phyloP scores from a whole-genome alignment of 2,329 filamentous ascomycete genomes.

The Colletotrichum lini region DNA sequence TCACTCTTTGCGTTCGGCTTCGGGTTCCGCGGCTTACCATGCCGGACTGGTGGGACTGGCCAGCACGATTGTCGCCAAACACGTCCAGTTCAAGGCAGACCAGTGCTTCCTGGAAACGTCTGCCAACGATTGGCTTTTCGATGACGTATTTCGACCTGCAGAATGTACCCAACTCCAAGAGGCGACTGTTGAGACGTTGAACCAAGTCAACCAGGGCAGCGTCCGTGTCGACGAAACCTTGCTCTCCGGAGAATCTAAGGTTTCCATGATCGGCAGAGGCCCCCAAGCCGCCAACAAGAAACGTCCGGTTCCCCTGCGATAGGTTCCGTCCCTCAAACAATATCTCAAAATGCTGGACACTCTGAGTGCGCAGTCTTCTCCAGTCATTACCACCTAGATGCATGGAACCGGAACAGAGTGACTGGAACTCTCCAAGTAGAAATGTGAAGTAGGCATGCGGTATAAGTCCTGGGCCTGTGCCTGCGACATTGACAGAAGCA shows the following conservation, averaged over 20 bases:
- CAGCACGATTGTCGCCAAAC: constrained; percentile 6
- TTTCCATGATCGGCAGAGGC: background rate
- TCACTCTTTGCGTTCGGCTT: constrained; percentile 6
- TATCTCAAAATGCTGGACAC: background rate
- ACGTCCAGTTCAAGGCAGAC: constrained; percentile 1
- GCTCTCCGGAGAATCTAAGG: background rate
- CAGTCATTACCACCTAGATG: background rate
- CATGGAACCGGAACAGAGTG: no score
- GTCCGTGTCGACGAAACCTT: background rate
- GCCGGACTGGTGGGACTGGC: background rate
- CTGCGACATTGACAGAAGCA: rapidly evolving
- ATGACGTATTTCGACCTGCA: background rate
- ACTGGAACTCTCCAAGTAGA: no score
- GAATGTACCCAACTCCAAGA: background rate
- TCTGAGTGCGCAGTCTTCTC: constrained; percentile 2
- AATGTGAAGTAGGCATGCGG: no score
- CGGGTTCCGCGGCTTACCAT: constrained; percentile 15
- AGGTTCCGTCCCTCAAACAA: rapidly evolving
- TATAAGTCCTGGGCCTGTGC: no score
- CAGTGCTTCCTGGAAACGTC: constrained; percentile 9
- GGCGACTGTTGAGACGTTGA: background rate
- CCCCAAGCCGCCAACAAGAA: constrained; percentile 1
- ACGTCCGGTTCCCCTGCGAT: rapidly evolving
- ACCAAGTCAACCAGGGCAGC: background rate
- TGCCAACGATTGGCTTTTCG: background rate